Conservation (phyloP, 805 yeast species). For the Ogataea degrootiae region DNA sequence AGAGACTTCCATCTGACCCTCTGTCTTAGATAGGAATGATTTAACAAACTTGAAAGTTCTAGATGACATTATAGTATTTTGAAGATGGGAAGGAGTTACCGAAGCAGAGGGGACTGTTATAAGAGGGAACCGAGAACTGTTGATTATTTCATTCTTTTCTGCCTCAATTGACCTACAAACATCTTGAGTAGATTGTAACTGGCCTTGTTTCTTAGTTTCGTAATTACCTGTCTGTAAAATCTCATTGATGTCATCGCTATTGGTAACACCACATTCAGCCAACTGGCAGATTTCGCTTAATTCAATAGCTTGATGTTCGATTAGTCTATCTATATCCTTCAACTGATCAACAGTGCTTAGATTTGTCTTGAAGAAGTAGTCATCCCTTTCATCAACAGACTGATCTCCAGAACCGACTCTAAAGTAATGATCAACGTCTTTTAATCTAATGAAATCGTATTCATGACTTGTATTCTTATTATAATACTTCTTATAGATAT, state of each 20-base stretch:
- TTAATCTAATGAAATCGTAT: slow-evolving; percentile 20
- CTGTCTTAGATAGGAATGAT: slow-evolving; percentile 2
- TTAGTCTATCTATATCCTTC: slow-evolving; percentile 4
- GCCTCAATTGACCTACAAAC: too few relatives aligned
- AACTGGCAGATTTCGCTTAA: slow-evolving; percentile 6
- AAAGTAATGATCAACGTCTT: slow-evolving; percentile 16
- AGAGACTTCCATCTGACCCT: background rate
- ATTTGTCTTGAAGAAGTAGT: slow-evolving; percentile 6
- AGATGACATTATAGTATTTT: too few relatives aligned
- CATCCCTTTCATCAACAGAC: background rate
- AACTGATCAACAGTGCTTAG: slow-evolving; percentile 10
- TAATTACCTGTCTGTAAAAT: background rate
- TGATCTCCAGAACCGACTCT: slow-evolving; percentile 16
- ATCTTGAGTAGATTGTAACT: too few relatives aligned
- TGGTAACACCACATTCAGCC: slow-evolving; percentile 9
- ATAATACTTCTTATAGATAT: slow-evolving; percentile 21
- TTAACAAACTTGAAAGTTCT: background rate
- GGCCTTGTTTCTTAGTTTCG: too few relatives aligned
- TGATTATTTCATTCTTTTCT: too few relatives aligned
- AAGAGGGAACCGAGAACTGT: too few relatives aligned
- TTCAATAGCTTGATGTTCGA: slow-evolving; percentile 1
- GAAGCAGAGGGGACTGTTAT: too few relatives aligned
- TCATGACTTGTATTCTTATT: slow-evolving; percentile 13
- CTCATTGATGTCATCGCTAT: slow-evolving; percentile 1
- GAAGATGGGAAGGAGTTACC: too few relatives aligned